Evolutionary conservation across 2,329 filamentous ascomycete genomes (phyloP), one percentile per base, ranked within the genome.

Genomic region (Chaetomium globosum): DNA sequence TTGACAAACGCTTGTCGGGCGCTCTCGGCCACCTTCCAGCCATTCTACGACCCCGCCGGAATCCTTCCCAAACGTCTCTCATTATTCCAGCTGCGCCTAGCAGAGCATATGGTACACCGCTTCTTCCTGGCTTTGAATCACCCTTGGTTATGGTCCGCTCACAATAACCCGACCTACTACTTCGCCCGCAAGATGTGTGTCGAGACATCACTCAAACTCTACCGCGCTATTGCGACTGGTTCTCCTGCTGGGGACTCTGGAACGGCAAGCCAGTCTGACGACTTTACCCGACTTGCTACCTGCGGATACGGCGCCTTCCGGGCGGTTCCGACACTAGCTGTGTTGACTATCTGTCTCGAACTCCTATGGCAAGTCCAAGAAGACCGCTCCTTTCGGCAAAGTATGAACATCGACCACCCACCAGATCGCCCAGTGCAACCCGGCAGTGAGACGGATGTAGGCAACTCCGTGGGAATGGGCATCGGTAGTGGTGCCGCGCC

Each of bases 71-170:
- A 70, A 28, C 69, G 71, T 28, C 67, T 73, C 36, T 73, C 74
- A 0, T 19, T 71, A 3, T 83, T 83, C 63, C 80, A 82, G 63
- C 69, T 79, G 9, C 76, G 77, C 1, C 66, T 81, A 7, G 75
- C 77, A 0, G 80, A 83, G 64, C 74, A 81, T 59, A 72, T 80
- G 62, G 73, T 80, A 2, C 80, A 82, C 61, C 80, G 80, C 26
- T 81, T 78, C 67, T 81, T 83, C 69, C 76, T 87, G 13, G 79
- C 81, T 0, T 79, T 89, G 0, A 85, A 89, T 67, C 81, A 83
- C 46, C 80, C 80, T 0, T 80, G 81, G 73, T 76, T 83, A 30
- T 72, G 74, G 6, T 75, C 77, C 16, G 80, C 82, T 0, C 75
- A 79, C 13, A 73, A 77, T 1, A 77, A 84, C 48, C 80, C 82